A percentile compares a stretch with the other conserved stretches of the same genome.
phyloP scores from a whole-genome alignment of 129 eudicot species.

The Mikania micrantha region DNA sequence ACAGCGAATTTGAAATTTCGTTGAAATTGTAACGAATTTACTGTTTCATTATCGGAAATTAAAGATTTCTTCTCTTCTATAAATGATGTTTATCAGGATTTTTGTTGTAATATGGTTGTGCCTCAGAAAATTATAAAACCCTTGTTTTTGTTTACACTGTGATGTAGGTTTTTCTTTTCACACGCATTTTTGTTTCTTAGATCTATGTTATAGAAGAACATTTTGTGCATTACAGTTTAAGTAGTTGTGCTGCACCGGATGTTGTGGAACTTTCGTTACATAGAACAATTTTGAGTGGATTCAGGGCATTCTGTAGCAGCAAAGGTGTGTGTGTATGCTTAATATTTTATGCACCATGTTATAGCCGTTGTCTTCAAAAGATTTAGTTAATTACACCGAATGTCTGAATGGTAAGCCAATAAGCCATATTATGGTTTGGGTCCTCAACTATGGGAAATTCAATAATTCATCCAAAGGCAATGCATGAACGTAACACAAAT shows the following conservation, averaged over 20 bases:
- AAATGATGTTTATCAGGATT: background rate
- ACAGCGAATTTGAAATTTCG: too few species aligned
- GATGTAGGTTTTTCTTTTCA: too few species aligned
- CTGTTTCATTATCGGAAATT: background rate
- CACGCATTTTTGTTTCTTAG: background rate
- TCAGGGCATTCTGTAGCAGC: constrained; percentile 62
- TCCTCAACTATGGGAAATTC: too few species aligned
- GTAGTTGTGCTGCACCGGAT: constrained; percentile 37
- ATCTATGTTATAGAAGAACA: background rate
- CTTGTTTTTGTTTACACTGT: too few species aligned
- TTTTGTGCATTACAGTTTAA: constrained; percentile 63
- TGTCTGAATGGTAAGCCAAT: too few species aligned
- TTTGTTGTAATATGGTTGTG: too few species aligned
- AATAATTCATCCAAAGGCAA: too few species aligned
- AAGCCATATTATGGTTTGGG: too few species aligned
- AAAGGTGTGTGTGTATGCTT: constrained; percentile 52
- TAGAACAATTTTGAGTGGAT: constrained; percentile 29
- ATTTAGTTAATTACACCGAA: too few species aligned
- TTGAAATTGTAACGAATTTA: background rate
- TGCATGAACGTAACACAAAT: too few species aligned
- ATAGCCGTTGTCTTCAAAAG: background rate
- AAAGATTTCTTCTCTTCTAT: background rate
- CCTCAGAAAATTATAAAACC: too few species aligned
- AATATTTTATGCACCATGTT: background rate
- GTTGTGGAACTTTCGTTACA: constrained; percentile 32